A percentile compares a stretch with the other conserved stretches of the same genome.
phyloP scores from a whole-genome alignment of 352 stramenopile species.

The Peronospora farinosa region DNA sequence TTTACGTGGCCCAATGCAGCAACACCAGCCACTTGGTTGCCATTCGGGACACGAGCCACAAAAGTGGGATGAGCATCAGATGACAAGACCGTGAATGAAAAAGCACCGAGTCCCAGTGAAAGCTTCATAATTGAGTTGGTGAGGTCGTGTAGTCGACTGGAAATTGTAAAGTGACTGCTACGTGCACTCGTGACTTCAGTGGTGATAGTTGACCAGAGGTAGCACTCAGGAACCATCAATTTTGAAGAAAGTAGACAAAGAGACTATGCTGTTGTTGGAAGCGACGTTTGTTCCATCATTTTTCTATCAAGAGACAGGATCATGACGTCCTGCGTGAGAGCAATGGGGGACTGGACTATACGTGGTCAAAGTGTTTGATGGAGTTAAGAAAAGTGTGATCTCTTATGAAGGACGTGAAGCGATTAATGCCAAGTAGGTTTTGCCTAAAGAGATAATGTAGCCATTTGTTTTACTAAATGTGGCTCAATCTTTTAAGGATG shows the following conservation, averaged over 20 bases:
- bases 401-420: too few relatives aligned
- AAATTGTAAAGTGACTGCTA: conserved; percentile 22
- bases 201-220: neutral
- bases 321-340: conserved; percentile 44
- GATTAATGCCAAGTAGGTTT: too few relatives aligned
- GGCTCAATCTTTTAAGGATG: too few relatives aligned
- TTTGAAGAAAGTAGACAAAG: neutral
- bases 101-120: conserved; percentile 4
- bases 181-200: neutral
- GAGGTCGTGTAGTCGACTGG: conserved; percentile 7
- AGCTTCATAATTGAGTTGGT: conserved; percentile 19
- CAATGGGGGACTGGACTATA: conserved; percentile 12
- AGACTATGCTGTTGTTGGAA: conserved; percentile 16
- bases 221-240: conserved; percentile 13
- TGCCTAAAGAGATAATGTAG: too few relatives aligned
- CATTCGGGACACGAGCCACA: conserved; percentile 59
- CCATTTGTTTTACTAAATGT: too few relatives aligned
- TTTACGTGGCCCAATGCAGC: conserved; percentile 52
- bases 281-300: conserved; percentile 16
- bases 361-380: too few relatives aligned
- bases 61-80: conserved; percentile 35
- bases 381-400: too few relatives aligned
- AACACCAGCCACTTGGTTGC: conserved; percentile 37
- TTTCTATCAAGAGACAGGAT: conserved; percentile 6
- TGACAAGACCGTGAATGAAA: conserved; percentile 7